Base-by-base conservation (phyloP, 164 flowering plant genomes). In the Vitis rotundifolia region DNA sequence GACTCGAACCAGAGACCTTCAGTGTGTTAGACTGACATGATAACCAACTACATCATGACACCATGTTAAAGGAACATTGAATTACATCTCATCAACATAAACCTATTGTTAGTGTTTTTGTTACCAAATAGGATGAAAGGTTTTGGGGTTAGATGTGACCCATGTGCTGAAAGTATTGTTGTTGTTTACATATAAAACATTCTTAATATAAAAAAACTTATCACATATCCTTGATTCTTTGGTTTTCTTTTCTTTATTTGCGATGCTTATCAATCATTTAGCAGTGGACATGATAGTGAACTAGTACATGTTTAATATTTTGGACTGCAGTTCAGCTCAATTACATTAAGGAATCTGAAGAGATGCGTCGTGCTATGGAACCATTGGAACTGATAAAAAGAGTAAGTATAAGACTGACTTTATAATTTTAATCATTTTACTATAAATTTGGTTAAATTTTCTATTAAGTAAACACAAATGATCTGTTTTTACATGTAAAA, bases 311-410 rank as follows among this genome's bases (percentile, higher is more conserved):
- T 52, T 31, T 13, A 68, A 37, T 48, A 50, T 66, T 75, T 63
- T 0, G n/a, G 68, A 61, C 48, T 79, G 78, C 92, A 90, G 97
- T 44, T 66, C 78, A 75, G 50, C 70, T 81, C 63, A 77, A 73
- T 70, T 76, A 81, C 50, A 79, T 93, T 54, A 83, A 73, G 80
- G 97, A 91, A 77, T 84, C 90, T 68, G 92, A 93, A 72, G 91
- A 89, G 70, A 61, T 86, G 47, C 90, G 97, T 3, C 92, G 86
- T 63, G 84, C 91, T 11, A 82, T 93, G 92, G 84, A 81, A 71
- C 98, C 98, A 11, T 69, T 84, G 83, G 89, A 91, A 55, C 82
- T 93, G 68, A 91, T 93, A 28, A 91, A 84, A 78, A 87, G 94
- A 71, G 98, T 93, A 77, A 71, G 91, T 70, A 48, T 68, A 10